Evolutionary conservation across 768 basidiomycete species (phyloP).

Genomic region (Mycena haematopus): DNA sequence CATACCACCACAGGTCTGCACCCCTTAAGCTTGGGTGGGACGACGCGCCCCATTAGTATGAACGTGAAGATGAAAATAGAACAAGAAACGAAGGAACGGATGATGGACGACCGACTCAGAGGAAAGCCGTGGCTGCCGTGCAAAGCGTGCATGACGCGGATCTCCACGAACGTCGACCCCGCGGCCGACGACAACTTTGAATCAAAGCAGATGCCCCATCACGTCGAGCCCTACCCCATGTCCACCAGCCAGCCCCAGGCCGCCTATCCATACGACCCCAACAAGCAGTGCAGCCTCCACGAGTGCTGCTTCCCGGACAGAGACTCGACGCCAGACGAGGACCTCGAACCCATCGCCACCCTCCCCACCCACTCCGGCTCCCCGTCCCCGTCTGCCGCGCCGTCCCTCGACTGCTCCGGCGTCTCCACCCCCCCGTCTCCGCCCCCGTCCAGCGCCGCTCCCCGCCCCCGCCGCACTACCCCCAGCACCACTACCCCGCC

Average conservation of each 20-base stretch:
- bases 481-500: slow-evolving; percentile 33
- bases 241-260: slow-evolving; percentile 34
- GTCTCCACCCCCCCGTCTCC: slow-evolving; percentile 61
- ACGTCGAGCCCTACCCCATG: slow-evolving; percentile 35
- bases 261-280: slow-evolving; percentile 35
- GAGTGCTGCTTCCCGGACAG: slow-evolving; percentile 20
- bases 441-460: slow-evolving; percentile 33
- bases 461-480: slow-evolving; percentile 33
- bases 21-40: too few species aligned
- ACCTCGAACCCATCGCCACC: slow-evolving; percentile 38
- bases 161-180: background rate
- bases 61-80: too few species aligned
- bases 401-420: slow-evolving; percentile 65
- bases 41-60: too few species aligned
- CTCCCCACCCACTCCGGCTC: slow-evolving; percentile 56
- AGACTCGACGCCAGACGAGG: too few species aligned
- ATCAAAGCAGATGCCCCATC: slow-evolving; percentile 26
- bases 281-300: slow-evolving; percentile 39
- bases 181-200: slow-evolving; percentile 11
- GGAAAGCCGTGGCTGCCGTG: too few species aligned
- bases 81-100: too few species aligned
- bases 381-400: slow-evolving; percentile 60
- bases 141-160: too few species aligned
- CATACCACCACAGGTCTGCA: too few species aligned
- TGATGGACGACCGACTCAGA: too few species aligned